A percentile compares a stretch with the other conserved stretches of the same genome.
phyloP scores from a whole-genome alignment of 257 asterid genomes.

The Solanum ahanhuiri region DNA sequence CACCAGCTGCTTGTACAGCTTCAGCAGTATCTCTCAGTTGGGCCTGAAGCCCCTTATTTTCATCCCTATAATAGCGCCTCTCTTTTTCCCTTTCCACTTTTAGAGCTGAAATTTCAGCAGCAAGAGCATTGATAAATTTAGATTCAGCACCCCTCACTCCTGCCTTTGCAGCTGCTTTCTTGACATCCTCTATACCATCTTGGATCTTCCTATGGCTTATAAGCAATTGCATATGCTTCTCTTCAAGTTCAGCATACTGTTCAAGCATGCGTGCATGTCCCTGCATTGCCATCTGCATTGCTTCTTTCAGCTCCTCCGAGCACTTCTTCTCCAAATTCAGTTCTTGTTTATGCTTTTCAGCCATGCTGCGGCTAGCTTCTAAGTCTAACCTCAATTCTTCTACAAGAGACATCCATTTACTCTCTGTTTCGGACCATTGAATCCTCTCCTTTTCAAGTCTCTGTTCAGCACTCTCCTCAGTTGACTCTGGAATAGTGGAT shows the following conservation, averaged over 20 bases:
- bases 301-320: conserved; percentile 91
- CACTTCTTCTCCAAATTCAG: conserved; percentile 71
- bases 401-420: conserved; percentile 80
- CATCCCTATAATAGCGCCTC: conserved; percentile 70
- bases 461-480: conserved; percentile 46
- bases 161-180: conserved; percentile 94
- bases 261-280: conserved; percentile 99
- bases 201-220: conserved; percentile 63
- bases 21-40: conserved; percentile 97
- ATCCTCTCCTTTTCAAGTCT: conserved; percentile 60
- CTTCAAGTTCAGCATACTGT: conserved; percentile 94
- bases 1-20: conserved; percentile 99
- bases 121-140: conserved; percentile 80
- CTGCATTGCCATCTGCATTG: conserved; percentile 97
- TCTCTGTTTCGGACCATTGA: conserved; percentile 83
- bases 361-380: conserved; percentile 38
- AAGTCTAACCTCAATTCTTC: conserved; percentile 73
- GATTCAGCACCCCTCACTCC: conserved; percentile 91
- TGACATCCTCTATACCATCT: conserved; percentile 86
- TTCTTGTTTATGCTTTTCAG: conserved; percentile 69
- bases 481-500: conserved; percentile 32
- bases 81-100: conserved; percentile 86
- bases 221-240: conserved; percentile 83
- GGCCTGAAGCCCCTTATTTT: conserved; percentile 81
- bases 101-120: conserved; percentile 73